phyloP scores from a whole-genome alignment of 495 filamentous ascomycete species.

The Hyaloscypha hepaticicola region DNA sequence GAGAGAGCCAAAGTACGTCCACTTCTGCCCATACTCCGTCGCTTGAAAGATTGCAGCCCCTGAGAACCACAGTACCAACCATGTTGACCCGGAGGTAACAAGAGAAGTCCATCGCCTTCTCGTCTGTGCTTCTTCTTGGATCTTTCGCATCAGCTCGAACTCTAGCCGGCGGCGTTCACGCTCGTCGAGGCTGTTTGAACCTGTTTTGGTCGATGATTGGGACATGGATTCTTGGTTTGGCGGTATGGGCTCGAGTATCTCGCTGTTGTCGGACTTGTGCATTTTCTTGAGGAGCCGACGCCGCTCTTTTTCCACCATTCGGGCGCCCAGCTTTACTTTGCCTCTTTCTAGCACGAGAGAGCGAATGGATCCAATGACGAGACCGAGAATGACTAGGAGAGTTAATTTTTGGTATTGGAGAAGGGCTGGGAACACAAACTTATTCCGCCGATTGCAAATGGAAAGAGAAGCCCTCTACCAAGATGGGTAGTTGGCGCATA shows the following conservation, averaged over 20 bases:
- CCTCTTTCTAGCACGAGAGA: slow-evolving; percentile 77
- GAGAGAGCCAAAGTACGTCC: slow-evolving; percentile 78
- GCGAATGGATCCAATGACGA: slow-evolving; percentile 81
- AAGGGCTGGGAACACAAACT: slow-evolving; percentile 37
- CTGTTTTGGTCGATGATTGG: slow-evolving; percentile 5
- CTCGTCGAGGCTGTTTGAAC: slow-evolving; percentile 40
- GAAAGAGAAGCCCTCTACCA: slow-evolving; percentile 70
- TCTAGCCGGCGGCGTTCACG: slow-evolving; percentile 66
- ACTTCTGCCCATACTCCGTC: slow-evolving; percentile 47
- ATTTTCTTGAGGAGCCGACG: slow-evolving; percentile 53
- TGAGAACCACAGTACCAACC: slow-evolving; percentile 74
- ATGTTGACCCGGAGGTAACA: slow-evolving; percentile 58
- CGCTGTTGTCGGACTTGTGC: slow-evolving; percentile 41
- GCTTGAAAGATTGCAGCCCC: slow-evolving; percentile 70
- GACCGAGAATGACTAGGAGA: slow-evolving; percentile 59
- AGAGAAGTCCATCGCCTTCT: slow-evolving; percentile 70
- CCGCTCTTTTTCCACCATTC: slow-evolving; percentile 70
- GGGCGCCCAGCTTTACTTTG: slow-evolving; percentile 63
- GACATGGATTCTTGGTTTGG: slow-evolving; percentile 1
- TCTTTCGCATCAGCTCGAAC: slow-evolving; percentile 80
- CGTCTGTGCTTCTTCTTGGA: slow-evolving; percentile 62
- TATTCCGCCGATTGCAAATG: slow-evolving; percentile 78
- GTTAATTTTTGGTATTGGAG: background rate
- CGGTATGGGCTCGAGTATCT: slow-evolving; percentile 47
- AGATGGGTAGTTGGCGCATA: slow-evolving; percentile 55